A percentile compares a stretch with the other conserved stretches of the same genome.
Evolutionary conservation across 2,329 filamentous ascomycete species (phyloP).

Genomic region (Lachnellula subtilissima): DNA sequence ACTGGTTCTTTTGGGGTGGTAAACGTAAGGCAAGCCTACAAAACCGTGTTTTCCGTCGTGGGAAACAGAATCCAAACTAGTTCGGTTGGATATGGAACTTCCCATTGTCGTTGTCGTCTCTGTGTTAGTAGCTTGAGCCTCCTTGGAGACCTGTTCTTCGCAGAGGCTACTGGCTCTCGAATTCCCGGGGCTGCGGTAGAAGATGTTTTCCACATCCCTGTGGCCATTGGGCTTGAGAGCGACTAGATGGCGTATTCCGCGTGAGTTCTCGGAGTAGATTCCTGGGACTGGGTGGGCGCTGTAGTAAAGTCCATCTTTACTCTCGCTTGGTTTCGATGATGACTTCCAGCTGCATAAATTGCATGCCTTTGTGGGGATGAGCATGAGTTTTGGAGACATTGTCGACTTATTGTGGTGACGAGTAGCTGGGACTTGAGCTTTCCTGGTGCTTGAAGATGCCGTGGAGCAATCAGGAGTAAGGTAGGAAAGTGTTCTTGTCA

Average conservation of each 20-base stretch:
- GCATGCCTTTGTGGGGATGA: constrained; percentile 7
- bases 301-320: constrained; percentile 9
- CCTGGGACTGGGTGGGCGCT: constrained; percentile 13
- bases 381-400: constrained; percentile 6
- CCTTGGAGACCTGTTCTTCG: not conserved
- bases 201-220: constrained; percentile 11
- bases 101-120: not conserved
- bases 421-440: not conserved
- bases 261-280: constrained; percentile 10
- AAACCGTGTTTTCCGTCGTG: not conserved
- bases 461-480: not conserved
- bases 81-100: not conserved
- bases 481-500: too few species aligned
- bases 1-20: not conserved
- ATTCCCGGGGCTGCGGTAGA: not conserved
- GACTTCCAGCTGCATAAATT: not conserved
- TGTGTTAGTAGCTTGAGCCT: not conserved
- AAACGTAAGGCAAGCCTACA: not conserved
- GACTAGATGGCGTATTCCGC: constrained; percentile 10
- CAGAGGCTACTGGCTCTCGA: not conserved
- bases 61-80: not conserved
- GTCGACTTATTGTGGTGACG: not conserved
- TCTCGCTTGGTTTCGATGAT: not conserved
- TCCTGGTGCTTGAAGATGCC: not conserved
- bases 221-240: constrained; percentile 10